These are phyloP conservation scores for Pichia sp. DNA, from an alignment of 1,139 yeast species.

Conservation along the genomic window DNA sequence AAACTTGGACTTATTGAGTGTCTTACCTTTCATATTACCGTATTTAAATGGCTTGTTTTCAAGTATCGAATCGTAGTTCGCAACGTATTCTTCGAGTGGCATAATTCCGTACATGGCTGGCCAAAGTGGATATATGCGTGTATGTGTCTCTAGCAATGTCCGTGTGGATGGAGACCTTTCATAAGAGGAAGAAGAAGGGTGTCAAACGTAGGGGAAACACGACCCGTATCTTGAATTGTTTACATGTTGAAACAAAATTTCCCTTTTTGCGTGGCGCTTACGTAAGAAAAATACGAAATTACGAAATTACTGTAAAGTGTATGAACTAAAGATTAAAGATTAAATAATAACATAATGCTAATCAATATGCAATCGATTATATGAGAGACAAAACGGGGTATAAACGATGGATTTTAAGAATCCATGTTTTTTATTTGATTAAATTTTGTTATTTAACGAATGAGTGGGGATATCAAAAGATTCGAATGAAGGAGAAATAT, in stretches of 20 bases:
- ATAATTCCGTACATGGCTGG: slow-evolving; percentile 14
- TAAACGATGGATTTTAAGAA: not conserved
- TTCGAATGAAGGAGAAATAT: slow-evolving; percentile 18
- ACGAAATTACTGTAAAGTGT: too few relatives aligned
- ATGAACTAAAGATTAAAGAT: too few relatives aligned
- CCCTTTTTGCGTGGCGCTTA: slow-evolving; percentile 1
- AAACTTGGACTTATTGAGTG: slow-evolving; percentile 24
- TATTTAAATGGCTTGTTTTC: slow-evolving; percentile 27
- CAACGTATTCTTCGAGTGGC: slow-evolving; percentile 18
- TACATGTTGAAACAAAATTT: slow-evolving; percentile 2
- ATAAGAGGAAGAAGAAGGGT: too few relatives aligned
- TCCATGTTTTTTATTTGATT: not conserved
- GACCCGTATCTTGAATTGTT: not conserved
- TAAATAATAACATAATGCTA: not conserved
- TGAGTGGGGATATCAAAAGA: slow-evolving; percentile 16
- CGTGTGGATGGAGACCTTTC: too few relatives aligned
- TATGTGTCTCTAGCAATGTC: slow-evolving; percentile 5
- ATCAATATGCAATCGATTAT: not conserved
- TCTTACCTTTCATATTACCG: slow-evolving; percentile 30
- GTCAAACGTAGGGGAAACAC: too few relatives aligned
- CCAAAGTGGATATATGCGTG: not conserved
- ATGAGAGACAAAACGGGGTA: not conserved
- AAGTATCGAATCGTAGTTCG: slow-evolving; percentile 28
- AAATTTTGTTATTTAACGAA: too few relatives aligned
- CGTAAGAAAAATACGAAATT: too few relatives aligned